Conservation (phyloP, 495 filamentous ascomycete species). For the Parathielavia appendiculata region DNA sequence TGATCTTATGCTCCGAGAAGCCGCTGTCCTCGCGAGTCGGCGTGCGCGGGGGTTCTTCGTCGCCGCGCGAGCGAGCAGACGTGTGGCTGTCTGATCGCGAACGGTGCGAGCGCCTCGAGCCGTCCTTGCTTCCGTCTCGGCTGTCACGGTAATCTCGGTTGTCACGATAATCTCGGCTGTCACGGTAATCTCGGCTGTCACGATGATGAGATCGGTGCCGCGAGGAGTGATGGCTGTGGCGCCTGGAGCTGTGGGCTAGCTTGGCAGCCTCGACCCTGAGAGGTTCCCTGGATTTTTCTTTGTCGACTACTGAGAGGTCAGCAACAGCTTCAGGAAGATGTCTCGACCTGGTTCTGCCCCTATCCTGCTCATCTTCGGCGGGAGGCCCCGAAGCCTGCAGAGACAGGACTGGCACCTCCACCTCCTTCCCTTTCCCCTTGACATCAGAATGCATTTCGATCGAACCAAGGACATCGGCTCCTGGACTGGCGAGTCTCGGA, state of each 20-base stretch:
- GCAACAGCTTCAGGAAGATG: constrained; percentile 37
- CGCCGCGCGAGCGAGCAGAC: constrained; percentile 25
- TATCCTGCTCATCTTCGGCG: constrained; percentile 18
- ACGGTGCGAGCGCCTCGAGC: constrained; percentile 32
- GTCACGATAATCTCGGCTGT: too few species aligned
- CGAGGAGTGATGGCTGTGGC: constrained; percentile 35
- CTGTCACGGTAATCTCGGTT: too few species aligned
- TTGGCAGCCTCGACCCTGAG: constrained; percentile 31
- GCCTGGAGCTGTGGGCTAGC: constrained; percentile 26
- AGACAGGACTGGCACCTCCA: constrained; percentile 24
- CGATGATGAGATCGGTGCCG: constrained; percentile 29
- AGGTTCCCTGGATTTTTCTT: constrained; percentile 31
- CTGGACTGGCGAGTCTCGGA: constrained; percentile 28
- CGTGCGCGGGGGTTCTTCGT: constrained; percentile 32
- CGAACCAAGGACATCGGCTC: constrained; percentile 26
- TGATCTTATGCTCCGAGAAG: constrained; percentile 29
- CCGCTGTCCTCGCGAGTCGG: constrained; percentile 35
- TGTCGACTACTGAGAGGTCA: constrained; percentile 46
- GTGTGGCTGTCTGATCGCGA: constrained; percentile 33
- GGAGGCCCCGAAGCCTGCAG: constrained; percentile 17
- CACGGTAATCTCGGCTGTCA: constrained; percentile 24
- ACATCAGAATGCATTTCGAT: constrained; percentile 31
- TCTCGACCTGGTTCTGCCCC: constrained; percentile 31
- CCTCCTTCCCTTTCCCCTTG: constrained; percentile 34
- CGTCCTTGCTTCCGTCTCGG: constrained; percentile 34